Evolutionary conservation across 83 land plant genomes (phyloP), one percentile per base, ranked within the genome.

Genomic region (Thuja plicata): DNA sequence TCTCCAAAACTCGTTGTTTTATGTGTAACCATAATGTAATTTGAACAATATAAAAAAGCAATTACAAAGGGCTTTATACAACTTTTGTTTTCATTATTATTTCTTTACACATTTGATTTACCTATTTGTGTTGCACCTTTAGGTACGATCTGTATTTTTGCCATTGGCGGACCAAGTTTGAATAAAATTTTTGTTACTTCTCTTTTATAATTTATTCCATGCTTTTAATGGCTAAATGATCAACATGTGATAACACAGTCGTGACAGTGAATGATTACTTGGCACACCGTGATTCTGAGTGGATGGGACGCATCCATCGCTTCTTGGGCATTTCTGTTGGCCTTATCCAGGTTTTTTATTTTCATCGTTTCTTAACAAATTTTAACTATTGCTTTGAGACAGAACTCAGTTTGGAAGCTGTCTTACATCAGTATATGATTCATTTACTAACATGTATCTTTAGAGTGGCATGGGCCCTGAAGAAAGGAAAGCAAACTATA

Each of bases 301-400:
- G 99, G 99, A 98, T 98, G 99, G 99, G 99, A 1, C 95, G 95
- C 78, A 93, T 98, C 87, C 98, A 98, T 93, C 98, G 97, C 40
- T 97, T 98, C 88, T 87, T 98, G 66, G 99, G 99, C 83, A 97
- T 98, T 90, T 97, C 99, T 82, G 99, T 98, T 13, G 99, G 99
- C n/a, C 96, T 98, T 66, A 94, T 98, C 62, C 96, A 97, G 94
- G 99, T 97, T 79, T 34, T 79, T 46, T 73, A 11, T 32, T 57
- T 71, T n/a, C 21, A 38, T 80, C 38, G 43, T 71, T 55, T 85
- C 17, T 48, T 84, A 60, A 77, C 37, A n/a, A 89, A 24, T 40
- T 55, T 35, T 38, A 66, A 37, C 19, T 30, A 19, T 11, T 71
- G 5, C 48, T 73, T 73, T 50, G 40, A 41, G 17, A 16, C 30